Base-by-base conservation (phyloP, 164 flowering plant genomes). In the Magnolia kwangsiensis region DNA sequence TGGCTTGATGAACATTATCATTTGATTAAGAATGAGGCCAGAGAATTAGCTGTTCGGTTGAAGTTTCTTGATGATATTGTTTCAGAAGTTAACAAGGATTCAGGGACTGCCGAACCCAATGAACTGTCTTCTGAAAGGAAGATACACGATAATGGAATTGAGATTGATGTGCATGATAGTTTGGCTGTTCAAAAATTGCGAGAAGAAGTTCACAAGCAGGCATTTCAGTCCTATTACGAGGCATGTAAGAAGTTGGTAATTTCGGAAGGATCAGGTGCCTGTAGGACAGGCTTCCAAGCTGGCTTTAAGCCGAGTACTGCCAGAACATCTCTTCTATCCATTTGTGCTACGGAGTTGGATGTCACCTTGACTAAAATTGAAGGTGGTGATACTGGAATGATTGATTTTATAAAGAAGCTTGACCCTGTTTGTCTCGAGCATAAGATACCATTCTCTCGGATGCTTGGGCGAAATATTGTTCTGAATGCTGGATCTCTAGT, bases 1-100 rank as follows among this genome's bases (percentile, higher is more conserved):
- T 96, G 99, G 99, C 98, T 96, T 85, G 99, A 96, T 85, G 97
- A 94, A 78, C 99, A 93, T 82, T 93, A 87, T 81, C 89, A 87
- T 49, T 85, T 96, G 73, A 80, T 93, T 89, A 96, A 89, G 82
- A 92, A 88, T 76, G 98, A 93, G 84, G 90, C 94, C 51, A 83
- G 88, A 86, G 99, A 94, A 82, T 81, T 88, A 78, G 99, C 95
- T 86, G 94, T 93, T 71, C 89, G 98, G 81, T 81, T 90, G 84
- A 88, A 90, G 69, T 91, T 90, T 84, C 91, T 94, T 78, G 97
- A 96, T 78, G 90, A 92, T 63, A 72, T 87, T 68, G 76, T 85
- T 77, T 82, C 87, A 2, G 87, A 85, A 78, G 85, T 79, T 71
- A 75, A 67, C 64, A 83, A 76, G 14, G 68, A 71, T 76, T 76